Evolutionary conservation across 306 rosid species (phyloP).

Genomic region (Carpinus viminea): DNA sequence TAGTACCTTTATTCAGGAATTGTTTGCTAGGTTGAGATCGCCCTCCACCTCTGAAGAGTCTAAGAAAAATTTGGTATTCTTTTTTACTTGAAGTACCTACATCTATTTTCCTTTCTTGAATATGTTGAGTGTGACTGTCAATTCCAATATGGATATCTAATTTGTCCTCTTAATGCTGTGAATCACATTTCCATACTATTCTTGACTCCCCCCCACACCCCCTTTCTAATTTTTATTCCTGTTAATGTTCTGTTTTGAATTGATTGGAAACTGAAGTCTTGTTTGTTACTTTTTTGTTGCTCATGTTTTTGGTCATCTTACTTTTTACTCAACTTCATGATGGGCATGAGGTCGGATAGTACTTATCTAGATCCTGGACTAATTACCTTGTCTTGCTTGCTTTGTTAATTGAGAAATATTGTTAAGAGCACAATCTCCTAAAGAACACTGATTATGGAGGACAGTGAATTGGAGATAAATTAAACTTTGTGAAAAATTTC

Average conservation of each 20-base stretch:
- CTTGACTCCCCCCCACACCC: too few relatives aligned
- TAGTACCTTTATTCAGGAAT: conserved; percentile 84
- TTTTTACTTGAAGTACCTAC: conserved; percentile 13
- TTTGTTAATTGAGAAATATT: not conserved
- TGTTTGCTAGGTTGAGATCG: conserved; percentile 76
- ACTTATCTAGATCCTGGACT: not conserved
- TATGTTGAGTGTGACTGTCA: conserved; percentile 10
- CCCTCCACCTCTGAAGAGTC: conserved; percentile 71
- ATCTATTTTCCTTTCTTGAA: conserved; percentile 20
- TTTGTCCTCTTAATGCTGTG: not conserved
- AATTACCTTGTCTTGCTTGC: not conserved
- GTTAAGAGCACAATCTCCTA: not conserved
- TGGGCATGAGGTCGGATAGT: not conserved
- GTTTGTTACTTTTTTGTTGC: not conserved
- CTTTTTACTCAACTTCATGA: not conserved
- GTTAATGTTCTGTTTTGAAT: not conserved
- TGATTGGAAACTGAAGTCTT: not conserved
- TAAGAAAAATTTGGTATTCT: conserved; percentile 80
- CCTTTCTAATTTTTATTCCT: not conserved
- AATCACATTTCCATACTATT: not conserved
- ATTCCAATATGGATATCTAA: conserved; percentile 1
- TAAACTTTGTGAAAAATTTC: too few relatives aligned
- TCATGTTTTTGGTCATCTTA: not conserved
- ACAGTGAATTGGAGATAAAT: too few relatives aligned
- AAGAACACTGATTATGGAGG: not conserved